A percentile compares a stretch with the other conserved stretches of the same genome.
Evolutionary conservation across 2,329 filamentous ascomycete genomes (phyloP).

Genomic region (Calonectria leucothoes): DNA sequence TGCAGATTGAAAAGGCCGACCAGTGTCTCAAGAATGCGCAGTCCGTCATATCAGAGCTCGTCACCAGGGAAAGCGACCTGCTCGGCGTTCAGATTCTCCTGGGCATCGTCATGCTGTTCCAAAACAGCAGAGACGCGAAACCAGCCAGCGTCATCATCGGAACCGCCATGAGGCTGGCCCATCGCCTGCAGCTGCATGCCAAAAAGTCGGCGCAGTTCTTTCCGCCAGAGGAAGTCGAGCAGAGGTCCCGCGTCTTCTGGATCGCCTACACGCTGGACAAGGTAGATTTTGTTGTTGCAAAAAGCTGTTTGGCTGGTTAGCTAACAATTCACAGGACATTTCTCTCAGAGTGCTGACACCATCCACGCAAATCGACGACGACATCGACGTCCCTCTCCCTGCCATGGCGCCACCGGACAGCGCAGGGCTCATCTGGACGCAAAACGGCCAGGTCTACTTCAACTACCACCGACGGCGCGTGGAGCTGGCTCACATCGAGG

Average conservation of each 20-base stretch:
- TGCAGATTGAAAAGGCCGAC: conserved; percentile 37
- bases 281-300: conserved; percentile 29
- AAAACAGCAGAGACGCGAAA: conserved; percentile 50
- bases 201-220: conserved; percentile 38
- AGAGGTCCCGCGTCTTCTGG: conserved; percentile 54
- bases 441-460: conserved; percentile 47
- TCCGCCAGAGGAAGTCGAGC: conserved; percentile 45
- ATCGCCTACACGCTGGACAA: conserved; percentile 55
- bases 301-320: fast-evolving
- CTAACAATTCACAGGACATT: conserved; percentile 40
- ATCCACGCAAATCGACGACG: conserved; percentile 52
- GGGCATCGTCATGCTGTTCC: conserved; percentile 52
- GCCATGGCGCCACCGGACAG: conserved; percentile 43
- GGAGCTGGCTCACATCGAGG: conserved; percentile 54
- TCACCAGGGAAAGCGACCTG: conserved; percentile 50
- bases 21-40: conserved; percentile 52
- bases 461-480: conserved; percentile 54
- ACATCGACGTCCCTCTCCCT: conserved; percentile 55
- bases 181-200: conserved; percentile 50
- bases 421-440: conserved; percentile 48
- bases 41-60: conserved; percentile 51
- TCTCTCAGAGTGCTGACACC: conserved; percentile 51
- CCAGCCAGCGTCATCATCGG: conserved; percentile 52
- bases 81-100: conserved; percentile 53
- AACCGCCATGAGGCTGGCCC: conserved; percentile 52